Conservation (phyloP, 192 early-diverging fungal species). For the Podila horticola region DNA sequence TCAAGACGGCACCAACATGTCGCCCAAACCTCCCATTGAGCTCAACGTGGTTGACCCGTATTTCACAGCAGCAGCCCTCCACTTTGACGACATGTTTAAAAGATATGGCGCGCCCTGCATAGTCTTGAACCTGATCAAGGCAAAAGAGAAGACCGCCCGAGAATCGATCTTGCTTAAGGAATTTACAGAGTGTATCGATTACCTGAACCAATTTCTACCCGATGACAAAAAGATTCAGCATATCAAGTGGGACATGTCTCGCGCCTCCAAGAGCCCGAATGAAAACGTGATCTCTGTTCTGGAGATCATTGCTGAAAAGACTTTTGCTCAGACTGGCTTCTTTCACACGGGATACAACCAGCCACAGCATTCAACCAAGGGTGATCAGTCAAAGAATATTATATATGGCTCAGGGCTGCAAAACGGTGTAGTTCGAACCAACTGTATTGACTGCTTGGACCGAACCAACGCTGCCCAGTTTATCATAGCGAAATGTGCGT, state of each 20-base stretch:
- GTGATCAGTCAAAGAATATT: background rate
- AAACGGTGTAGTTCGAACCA: constrained; percentile 91
- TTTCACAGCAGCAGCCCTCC: constrained; percentile 89
- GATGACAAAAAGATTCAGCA: constrained; percentile 84
- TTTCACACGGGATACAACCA: constrained; percentile 92
- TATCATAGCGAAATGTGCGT: constrained; percentile 92
- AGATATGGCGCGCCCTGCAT: constrained; percentile 94
- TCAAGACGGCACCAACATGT: constrained; percentile 92
- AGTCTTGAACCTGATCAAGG: constrained; percentile 96
- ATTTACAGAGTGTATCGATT: constrained; percentile 81
- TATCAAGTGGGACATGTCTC: constrained; percentile 98
- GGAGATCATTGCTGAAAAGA: constrained; percentile 89
- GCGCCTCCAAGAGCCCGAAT: constrained; percentile 89
- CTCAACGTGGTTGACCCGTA: constrained; percentile 94
- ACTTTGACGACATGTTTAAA: constrained; percentile 92
- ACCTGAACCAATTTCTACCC: constrained; percentile 93
- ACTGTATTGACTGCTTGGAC: constrained; percentile 99
- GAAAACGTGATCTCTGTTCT: constrained; percentile 91
- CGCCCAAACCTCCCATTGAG: constrained; percentile 94
- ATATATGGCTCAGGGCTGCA: constrained; percentile 61
- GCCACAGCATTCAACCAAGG: constrained; percentile 33
- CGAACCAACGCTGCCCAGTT: constrained; percentile 98
- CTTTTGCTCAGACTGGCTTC: constrained; percentile 86
- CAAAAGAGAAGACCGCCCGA: constrained; percentile 89
- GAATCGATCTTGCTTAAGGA: constrained; percentile 90